phyloP scores from a whole-genome alignment of 345 rosid species.

The Eucalyptus tenuipes region DNA sequence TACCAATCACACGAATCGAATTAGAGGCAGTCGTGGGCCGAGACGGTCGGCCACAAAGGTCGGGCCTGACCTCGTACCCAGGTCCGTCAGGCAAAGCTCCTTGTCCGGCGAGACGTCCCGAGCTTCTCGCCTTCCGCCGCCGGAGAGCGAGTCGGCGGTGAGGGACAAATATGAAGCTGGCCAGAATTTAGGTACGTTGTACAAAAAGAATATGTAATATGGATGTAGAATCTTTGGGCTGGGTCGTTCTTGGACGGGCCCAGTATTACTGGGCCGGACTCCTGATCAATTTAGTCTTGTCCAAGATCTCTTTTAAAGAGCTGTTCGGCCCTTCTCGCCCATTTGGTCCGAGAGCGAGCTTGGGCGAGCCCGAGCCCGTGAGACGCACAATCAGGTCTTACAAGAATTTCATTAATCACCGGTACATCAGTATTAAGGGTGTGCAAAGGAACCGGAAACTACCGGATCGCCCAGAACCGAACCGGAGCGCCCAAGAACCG shows the following conservation, averaged over 20 bases:
- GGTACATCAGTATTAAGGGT: too few species aligned
- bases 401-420: neutral
- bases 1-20: neutral
- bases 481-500: fast-evolving
- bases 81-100: too few species aligned
- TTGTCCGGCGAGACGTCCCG: too few species aligned
- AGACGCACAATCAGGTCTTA: neutral
- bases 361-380: neutral
- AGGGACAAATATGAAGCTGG: neutral
- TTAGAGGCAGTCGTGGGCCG: neutral
- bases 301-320: neutral
- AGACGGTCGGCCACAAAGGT: neutral
- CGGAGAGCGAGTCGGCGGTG: too few species aligned
- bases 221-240: neutral
- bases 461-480: fast-evolving
- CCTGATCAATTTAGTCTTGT: neutral
- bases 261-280: neutral
- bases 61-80: neutral
- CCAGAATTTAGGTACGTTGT: too few species aligned
- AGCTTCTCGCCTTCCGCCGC: too few species aligned
- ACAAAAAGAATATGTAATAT: neutral
- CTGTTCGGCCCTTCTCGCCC: neutral
- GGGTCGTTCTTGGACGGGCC: neutral
- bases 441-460: too few species aligned
- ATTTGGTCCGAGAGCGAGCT: neutral